These are phyloP conservation scores for Ogataea trehalophila DNA, from an alignment of 805 yeast species.

Conservation along the genomic window DNA sequence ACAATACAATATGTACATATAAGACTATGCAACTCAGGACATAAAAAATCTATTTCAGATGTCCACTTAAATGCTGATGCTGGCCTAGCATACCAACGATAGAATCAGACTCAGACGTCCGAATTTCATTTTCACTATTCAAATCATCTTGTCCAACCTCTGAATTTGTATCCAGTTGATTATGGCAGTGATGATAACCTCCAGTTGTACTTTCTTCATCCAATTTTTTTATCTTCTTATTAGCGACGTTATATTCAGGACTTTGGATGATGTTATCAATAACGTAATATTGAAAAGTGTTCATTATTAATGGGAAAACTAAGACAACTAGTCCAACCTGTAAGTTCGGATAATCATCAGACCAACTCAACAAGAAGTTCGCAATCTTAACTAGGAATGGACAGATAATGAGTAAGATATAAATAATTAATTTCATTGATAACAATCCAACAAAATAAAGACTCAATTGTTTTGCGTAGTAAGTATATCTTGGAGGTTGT, in stretches of 20 bases:
- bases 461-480: conserved; percentile 65
- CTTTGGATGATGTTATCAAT: conserved; percentile 71
- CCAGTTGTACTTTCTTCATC: conserved; percentile 4
- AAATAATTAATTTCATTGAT: conserved; percentile 53
- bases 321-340: conserved; percentile 88
- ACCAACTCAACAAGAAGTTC: conserved; percentile 75
- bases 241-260: conserved; percentile 34
- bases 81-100: too few species aligned
- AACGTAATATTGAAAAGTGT: conserved; percentile 66
- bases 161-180: not conserved
- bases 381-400: conserved; percentile 70
- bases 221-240: conserved; percentile 11
- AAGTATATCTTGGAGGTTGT: conserved; percentile 53
- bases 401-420: conserved; percentile 51
- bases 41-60: too few species aligned
- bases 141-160: not conserved
- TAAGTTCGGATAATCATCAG: conserved; percentile 70
- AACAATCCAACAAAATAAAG: conserved; percentile 62
- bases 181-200: not conserved
- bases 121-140: too few species aligned
- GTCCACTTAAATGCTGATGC: too few species aligned
- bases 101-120: too few species aligned
- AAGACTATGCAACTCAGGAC: too few species aligned
- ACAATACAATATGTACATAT: too few species aligned
- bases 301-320: conserved; percentile 69